Base-by-base conservation (phyloP, 2,329 filamentous ascomycete species). In the Leptoxyphium fumago region DNA sequence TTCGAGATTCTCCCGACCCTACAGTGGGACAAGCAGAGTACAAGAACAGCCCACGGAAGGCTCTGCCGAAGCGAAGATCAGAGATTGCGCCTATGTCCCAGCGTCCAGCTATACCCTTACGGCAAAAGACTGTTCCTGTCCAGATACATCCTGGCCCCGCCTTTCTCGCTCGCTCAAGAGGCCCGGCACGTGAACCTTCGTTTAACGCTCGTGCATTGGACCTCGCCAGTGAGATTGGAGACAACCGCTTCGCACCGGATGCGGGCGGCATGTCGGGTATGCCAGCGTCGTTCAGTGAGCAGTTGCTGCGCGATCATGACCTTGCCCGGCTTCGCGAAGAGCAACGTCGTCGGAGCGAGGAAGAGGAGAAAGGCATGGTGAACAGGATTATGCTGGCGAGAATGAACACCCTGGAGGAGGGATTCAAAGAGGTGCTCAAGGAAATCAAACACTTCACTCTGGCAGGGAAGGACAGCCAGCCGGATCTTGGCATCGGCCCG, bases 321-420 rank as follows among this genome's bases (percentile, higher is more conserved):
- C 62, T 78, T 43, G 74, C 73, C 53, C 64, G 60, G 28, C 42
- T 57, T 14, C 58, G 60, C 29, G 65, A 44, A 58, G 67, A 44
- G 67, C 52, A 61, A 17, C 52, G 56, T 8, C 48, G 57, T 5
- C 50, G 56, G 6, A 52, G 59, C 21, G 62, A 64, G 10, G 66
- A 66, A 21, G 67, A 68, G 69, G 71, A 75, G 61, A 81, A 84
- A 56, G 75, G 83, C 36, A 82, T 88, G 74, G 79, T 82, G 57
- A 75, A 80, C 52, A 76, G 85, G 45, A 73, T 94, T 39, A 82
- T 95, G 63, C 69, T 95, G 39, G 85, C 86, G 8, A 73, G 86
- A 29, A 95, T 95, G 86, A 91, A 91, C 61, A 89, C 82, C 7
- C 71, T 96, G 2, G 88, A 96, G 60, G 86, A 94, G 63, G 82